Conservation (phyloP, 371 early-diverging fungal genomes). For the Saksenaea oblongispora region DNA sequence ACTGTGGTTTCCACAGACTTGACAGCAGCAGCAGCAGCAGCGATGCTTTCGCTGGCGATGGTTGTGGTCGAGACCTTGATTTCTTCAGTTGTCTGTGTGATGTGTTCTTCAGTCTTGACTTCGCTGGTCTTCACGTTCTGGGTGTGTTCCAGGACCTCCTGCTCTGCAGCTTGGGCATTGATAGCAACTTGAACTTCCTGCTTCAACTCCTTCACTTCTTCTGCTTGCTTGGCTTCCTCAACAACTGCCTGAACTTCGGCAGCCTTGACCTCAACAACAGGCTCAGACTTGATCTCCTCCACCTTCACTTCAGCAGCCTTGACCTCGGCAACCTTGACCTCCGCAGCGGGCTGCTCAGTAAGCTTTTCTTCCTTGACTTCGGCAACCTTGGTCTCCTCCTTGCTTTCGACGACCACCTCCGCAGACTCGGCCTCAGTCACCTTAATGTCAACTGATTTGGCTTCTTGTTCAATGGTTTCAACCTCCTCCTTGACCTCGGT, state of each 20-base stretch:
- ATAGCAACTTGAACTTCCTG: constrained; percentile 39
- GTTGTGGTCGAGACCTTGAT: not conserved
- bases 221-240: not conserved
- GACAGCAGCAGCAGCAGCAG: not conserved
- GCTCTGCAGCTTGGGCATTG: constrained; percentile 43
- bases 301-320: not conserved
- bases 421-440: not conserved
- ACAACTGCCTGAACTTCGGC: not conserved
- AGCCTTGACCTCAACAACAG: not conserved
- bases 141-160: not conserved
- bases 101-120: not conserved
- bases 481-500: not conserved
- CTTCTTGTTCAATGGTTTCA: not conserved
- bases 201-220: not conserved
- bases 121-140: not conserved
- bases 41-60: not conserved
- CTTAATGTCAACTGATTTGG: not conserved
- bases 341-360: not conserved
- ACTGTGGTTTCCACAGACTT: not conserved
- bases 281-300: not conserved
- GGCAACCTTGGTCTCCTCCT: not conserved
- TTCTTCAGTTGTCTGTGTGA: not conserved
- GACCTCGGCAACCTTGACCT: not conserved
- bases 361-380: not conserved
- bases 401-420: not conserved